phyloP scores from a whole-genome alignment of 2,329 filamentous ascomycete genomes.

The Talaromyces rugulosus region DNA sequence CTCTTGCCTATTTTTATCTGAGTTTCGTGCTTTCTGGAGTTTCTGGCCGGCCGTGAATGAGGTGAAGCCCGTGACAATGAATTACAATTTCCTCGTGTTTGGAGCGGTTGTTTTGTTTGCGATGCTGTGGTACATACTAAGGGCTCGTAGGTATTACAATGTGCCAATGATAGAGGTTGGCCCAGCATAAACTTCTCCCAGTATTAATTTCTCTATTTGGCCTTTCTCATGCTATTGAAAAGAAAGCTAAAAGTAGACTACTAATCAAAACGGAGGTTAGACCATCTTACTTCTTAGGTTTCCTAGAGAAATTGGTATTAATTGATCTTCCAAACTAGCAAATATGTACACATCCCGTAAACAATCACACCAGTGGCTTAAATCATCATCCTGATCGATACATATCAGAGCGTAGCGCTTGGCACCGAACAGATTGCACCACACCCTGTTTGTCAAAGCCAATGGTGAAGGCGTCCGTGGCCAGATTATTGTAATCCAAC shows the following conservation, averaged over 20 bases:
- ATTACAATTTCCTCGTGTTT: slow-evolving; percentile 1
- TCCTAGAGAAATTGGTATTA: neutral
- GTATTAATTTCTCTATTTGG: too few species aligned
- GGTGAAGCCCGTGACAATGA: neutral
- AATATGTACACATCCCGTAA: neutral
- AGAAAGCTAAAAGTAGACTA: too few species aligned
- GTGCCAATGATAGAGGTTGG: neutral
- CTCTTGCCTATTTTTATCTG: neutral
- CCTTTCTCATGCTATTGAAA: too few species aligned
- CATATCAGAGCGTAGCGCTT: neutral
- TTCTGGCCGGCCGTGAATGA: neutral
- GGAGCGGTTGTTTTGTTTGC: neutral
- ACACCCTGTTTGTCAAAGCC: slow-evolving; percentile 1
- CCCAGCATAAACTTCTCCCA: too few species aligned
- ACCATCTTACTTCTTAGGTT: neutral
- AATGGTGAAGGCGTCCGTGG: neutral
- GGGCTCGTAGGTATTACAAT: neutral
- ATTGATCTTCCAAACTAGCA: neutral
- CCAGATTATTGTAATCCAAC: slow-evolving; percentile 1
- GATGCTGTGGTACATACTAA: neutral
- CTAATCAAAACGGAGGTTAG: too few species aligned
- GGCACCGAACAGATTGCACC: neutral
- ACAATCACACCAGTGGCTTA: neutral
- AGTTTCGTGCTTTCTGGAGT: neutral
- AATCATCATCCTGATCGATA: neutral